Conservation (phyloP, 2,329 filamentous ascomycete genomes). For the Didymella sp. region DNA sequence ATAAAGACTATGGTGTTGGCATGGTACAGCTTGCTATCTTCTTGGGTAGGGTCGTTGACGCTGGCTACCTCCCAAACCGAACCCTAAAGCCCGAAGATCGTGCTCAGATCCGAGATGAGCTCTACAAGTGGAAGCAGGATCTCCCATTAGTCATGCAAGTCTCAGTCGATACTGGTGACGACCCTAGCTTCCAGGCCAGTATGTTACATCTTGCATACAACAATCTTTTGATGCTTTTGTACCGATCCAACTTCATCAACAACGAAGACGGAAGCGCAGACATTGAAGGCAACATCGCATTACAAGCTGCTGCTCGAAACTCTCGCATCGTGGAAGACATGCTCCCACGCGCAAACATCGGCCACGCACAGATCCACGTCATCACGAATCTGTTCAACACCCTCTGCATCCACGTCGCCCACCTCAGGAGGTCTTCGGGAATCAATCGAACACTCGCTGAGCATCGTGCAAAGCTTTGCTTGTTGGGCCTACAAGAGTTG, state of each 20-base stretch:
- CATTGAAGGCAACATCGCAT: conserved; percentile 50
- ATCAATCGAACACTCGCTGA: conserved; percentile 56
- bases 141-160: conserved; percentile 49
- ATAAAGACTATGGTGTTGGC: conserved; percentile 45
- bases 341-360: conserved; percentile 53
- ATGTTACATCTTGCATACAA: conserved; percentile 57
- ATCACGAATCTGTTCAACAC: conserved; percentile 59
- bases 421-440: conserved; percentile 49
- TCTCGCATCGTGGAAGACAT: conserved; percentile 59
- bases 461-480: conserved; percentile 57
- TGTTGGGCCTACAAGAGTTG: conserved; percentile 57
- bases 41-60: conserved; percentile 50
- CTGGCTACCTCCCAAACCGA: conserved; percentile 42
- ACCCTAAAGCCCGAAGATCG: conserved; percentile 27
- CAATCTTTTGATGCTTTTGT: conserved; percentile 56
- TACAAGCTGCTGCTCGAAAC: conserved; percentile 56
- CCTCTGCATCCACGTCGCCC: conserved; percentile 58
- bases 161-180: conserved; percentile 37
- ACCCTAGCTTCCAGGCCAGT: conserved; percentile 48
- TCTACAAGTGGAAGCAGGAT: conserved; percentile 51
- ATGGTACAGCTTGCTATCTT: conserved; percentile 52
- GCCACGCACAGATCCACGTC: conserved; percentile 56
- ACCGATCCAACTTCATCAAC: conserved; percentile 54
- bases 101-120: conserved; percentile 38
- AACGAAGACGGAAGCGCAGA: conserved; percentile 43